Percentiles rank a stretch among this genome's conserved stretches.
Evolutionary conservation across 805 yeast genomes (phyloP).

Genomic region (Wickerhamomyces chaumierensis): DNA sequence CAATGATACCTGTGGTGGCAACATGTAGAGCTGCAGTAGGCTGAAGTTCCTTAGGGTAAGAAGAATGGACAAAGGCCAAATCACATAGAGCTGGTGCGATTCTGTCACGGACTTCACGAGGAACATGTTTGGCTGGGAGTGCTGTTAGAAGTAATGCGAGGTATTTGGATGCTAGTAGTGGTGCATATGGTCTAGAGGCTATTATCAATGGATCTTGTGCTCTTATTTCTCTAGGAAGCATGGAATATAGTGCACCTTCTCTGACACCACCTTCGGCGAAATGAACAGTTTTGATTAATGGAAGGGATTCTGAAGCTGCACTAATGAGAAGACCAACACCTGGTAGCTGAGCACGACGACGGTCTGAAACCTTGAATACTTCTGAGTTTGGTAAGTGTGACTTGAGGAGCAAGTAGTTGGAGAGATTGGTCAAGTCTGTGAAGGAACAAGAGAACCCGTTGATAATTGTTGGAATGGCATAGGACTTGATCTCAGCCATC

Average conservation of each 20-base stretch:
- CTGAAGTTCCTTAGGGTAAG: slow-evolving; percentile 68
- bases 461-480: slow-evolving; percentile 60
- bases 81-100: slow-evolving; percentile 65
- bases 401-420: slow-evolving; percentile 40
- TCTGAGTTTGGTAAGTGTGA: slow-evolving; percentile 32
- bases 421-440: slow-evolving; percentile 37
- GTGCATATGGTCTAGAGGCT: slow-evolving; percentile 65
- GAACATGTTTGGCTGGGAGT: slow-evolving; percentile 45
- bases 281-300: slow-evolving; percentile 48
- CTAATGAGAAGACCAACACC: slow-evolving; percentile 54
- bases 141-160: slow-evolving; percentile 42
- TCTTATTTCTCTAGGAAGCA: slow-evolving; percentile 44
- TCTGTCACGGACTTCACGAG: slow-evolving; percentile 43
- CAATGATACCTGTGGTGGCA: slow-evolving; percentile 63
- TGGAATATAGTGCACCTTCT: slow-evolving; percentile 62
- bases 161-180: slow-evolving; percentile 48
- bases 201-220: slow-evolving; percentile 59
- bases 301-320: slow-evolving; percentile 52
- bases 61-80: slow-evolving; percentile 64
- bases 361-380: slow-evolving; percentile 54
- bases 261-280: slow-evolving; percentile 72
- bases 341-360: slow-evolving; percentile 57
- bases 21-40: slow-evolving; percentile 64
- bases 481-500: slow-evolving; percentile 37
- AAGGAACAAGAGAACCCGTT: slow-evolving; percentile 56